Evolutionary conservation across 371 early-diverging fungal species (phyloP).

Genomic region (Mortierella sp.): DNA sequence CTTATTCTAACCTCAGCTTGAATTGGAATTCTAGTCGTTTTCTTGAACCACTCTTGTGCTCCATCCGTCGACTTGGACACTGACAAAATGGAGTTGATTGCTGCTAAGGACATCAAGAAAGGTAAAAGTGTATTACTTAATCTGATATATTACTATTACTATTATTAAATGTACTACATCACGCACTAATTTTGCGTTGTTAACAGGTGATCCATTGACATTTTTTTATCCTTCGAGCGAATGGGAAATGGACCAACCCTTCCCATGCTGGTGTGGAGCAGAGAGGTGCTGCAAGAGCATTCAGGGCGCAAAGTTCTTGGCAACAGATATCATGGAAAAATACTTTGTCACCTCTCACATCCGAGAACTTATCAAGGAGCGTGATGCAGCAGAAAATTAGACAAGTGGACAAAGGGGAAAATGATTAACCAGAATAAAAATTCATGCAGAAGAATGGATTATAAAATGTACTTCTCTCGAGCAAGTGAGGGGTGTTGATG

Average conservation of each 20-base stretch:
- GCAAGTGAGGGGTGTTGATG: too few relatives aligned
- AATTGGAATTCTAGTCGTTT: slow-evolving; percentile 26
- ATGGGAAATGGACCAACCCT: slow-evolving; percentile 89
- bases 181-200: neutral
- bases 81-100: slow-evolving; percentile 64
- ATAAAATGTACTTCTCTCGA: too few relatives aligned
- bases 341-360: slow-evolving; percentile 70
- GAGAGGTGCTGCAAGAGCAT: slow-evolving; percentile 71
- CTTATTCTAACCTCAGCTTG: too few relatives aligned
- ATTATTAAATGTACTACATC: too few relatives aligned
- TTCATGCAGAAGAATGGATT: too few relatives aligned
- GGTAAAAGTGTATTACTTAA: slow-evolving; percentile 9
- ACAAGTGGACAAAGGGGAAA: too few relatives aligned
- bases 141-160: too few relatives aligned
- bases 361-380: slow-evolving; percentile 58
- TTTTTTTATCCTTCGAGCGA: slow-evolving; percentile 90
- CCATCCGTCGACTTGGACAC: slow-evolving; percentile 76
- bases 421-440: too few relatives aligned
- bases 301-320: slow-evolving; percentile 68
- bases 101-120: slow-evolving; percentile 66
- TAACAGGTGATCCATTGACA: slow-evolving; percentile 73
- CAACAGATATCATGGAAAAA: slow-evolving; percentile 57
- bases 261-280: slow-evolving; percentile 84
- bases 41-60: slow-evolving; percentile 66
- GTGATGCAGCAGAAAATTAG: slow-evolving; percentile 22